These are phyloP conservation scores for Lactuca sativa DNA, from an alignment of 129 eudicot species.

Conservation along the genomic window DNA sequence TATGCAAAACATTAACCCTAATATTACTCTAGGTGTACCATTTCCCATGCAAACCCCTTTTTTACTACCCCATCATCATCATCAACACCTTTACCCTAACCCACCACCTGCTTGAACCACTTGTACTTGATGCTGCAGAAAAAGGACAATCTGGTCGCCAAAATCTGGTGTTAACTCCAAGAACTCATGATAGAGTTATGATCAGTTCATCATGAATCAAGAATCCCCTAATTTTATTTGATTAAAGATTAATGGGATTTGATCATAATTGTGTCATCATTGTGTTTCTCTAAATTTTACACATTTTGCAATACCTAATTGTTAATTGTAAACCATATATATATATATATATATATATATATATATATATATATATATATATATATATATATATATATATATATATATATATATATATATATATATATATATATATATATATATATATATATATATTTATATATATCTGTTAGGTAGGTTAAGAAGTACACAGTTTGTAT, in stretches of 20 bases:
- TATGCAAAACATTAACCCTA: constrained; percentile 20
- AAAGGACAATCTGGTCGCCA: constrained; percentile 2
- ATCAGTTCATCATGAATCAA: constrained; percentile 32
- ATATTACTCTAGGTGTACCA: constrained; percentile 35
- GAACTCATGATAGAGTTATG: constrained; percentile 35
- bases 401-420: too few species aligned
- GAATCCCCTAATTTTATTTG: constrained; percentile 12
- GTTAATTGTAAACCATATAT: background rate
- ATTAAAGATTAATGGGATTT: constrained; percentile 28
- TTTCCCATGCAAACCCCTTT: constrained; percentile 60
- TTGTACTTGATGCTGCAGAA: constrained; percentile 16
- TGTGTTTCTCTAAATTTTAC: constrained; percentile 20
- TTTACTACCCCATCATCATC: constrained; percentile 41
- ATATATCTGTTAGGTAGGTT: too few species aligned
- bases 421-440: too few species aligned
- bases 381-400: too few species aligned
- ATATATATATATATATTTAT: too few species aligned
- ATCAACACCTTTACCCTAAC: constrained; percentile 26
- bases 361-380: too few species aligned
- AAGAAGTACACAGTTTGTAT: too few species aligned
- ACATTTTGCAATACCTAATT: constrained; percentile 5
- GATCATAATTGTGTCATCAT: constrained; percentile 40
- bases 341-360: too few species aligned
- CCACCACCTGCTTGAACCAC: constrained; percentile 17
- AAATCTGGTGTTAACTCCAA: constrained; percentile 21